Conservation (phyloP, 306 rosid genomes). For the Alnus rubra region DNA sequence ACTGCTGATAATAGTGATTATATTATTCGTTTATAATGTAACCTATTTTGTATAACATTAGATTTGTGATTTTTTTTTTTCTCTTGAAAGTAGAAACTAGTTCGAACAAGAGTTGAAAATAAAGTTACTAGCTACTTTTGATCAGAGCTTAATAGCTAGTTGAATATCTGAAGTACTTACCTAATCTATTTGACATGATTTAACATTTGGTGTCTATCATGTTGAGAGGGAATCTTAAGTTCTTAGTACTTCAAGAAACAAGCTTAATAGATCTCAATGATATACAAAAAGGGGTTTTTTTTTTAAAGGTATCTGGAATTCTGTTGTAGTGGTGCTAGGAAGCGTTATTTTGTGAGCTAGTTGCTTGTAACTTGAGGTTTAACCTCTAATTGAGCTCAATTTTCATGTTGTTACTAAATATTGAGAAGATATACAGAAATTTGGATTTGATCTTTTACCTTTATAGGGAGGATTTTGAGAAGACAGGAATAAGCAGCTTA, state of each 20-base stretch:
- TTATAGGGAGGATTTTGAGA: conserved; percentile 81
- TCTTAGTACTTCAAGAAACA: not conserved
- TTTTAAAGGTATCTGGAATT: not conserved
- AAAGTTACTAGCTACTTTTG: not conserved
- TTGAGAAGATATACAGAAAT: conserved; percentile 1
- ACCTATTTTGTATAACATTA: not conserved
- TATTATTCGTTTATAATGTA: not conserved
- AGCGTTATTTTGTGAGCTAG: not conserved
- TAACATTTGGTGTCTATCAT: not conserved
- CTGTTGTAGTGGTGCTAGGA: not conserved
- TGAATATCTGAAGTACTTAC: not conserved
- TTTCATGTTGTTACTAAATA: not conserved
- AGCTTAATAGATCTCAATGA: not conserved
- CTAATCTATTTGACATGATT: not conserved
- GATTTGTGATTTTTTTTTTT: not conserved
- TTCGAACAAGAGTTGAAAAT: not conserved
- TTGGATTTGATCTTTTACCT: conserved; percentile 10
- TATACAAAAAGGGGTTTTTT: not conserved
- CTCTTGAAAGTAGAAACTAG: not conserved
- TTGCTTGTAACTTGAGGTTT: not conserved
- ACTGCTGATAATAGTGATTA: not conserved
- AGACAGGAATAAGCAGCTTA: conserved; percentile 68
- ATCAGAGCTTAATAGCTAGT: not conserved
- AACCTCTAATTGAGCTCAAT: not conserved
- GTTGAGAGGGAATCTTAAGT: not conserved